Evolutionary conservation across 306 rosid species (phyloP), one percentile per base, ranked within the genome.

Genomic region (Carpinus viminea): DNA sequence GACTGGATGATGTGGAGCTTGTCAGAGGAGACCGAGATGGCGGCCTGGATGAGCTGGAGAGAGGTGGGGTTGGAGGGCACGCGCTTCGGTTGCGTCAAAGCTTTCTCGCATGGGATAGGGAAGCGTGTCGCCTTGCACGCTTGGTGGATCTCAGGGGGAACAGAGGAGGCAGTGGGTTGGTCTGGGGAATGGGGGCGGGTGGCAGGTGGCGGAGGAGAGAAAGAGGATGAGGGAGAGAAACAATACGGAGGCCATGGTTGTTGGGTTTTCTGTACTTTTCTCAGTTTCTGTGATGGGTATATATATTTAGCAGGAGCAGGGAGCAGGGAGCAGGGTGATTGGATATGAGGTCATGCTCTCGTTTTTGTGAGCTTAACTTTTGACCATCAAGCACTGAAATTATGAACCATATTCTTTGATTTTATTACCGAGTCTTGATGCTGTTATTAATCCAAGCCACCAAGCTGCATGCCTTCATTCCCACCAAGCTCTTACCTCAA

Each of bases 121-220:
- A 90, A 95, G 55, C 93, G 96, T 2, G 99, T 93, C 65, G 97
- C 97, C 4, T 71, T 75, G 85, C 99, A 95, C 73, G 91, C 93
- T 8, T 34, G 75, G 3, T 73, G 90, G 80, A 90, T 84, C 18
- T 11, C 72, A 2, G 78, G 47, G 6, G 50, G 53, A 51, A 10
- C 59, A 21, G 85, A 31, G 4, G 52, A 2, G 61, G 50, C 69
- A 5, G 41, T 31, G 47, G 7, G 75, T 16, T 74, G 26, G 5
- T 2, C 34, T 31, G 34, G 34, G 24, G 43, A 28, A 1, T 26
- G 68, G 81, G 31, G 18, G 81, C 2, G 76, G 21, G 87, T 0
- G 76, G 93, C 81, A n/a, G 80, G 94, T 82, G 81, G 89, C 73
- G 75, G 82, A 71, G 4, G 86, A 64, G 82, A 85, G 70, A n/a